These are phyloP conservation scores for Delitschia confertaspora DNA, from an alignment of 495 filamentous ascomycete species.

Conservation along the genomic window DNA sequence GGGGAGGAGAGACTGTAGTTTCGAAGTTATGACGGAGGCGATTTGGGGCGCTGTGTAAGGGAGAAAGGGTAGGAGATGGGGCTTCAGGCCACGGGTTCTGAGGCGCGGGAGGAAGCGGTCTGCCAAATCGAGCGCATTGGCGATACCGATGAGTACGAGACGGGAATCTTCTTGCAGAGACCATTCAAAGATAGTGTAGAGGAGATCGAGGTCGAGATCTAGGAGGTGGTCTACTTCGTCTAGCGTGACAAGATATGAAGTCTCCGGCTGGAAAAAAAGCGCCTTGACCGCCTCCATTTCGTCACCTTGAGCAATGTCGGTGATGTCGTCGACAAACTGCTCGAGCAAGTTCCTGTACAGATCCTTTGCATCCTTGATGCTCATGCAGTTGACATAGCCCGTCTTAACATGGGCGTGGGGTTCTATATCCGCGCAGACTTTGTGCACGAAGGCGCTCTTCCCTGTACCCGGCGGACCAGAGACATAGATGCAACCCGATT, in stretches of 20 bases:
- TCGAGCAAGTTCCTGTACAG: conserved; percentile 67
- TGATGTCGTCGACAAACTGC: conserved; percentile 50
- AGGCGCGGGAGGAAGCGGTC: conserved; percentile 90
- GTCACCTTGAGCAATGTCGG: conserved; percentile 47
- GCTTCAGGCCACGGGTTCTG: conserved; percentile 84
- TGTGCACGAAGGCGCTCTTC: conserved; percentile 84
- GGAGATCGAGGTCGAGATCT: conserved; percentile 69
- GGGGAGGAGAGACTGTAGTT: conserved; percentile 62
- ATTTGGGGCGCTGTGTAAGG: conserved; percentile 91
- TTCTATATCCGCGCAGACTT: conserved; percentile 57
- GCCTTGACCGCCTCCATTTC: conserved; percentile 47
- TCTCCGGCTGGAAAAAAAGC: conserved; percentile 55
- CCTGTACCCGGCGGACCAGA: conserved; percentile 94
- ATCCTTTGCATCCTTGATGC: conserved; percentile 74
- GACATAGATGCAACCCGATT: conserved; percentile 85
- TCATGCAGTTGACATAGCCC: conserved; percentile 91
- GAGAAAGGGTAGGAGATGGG: conserved; percentile 80
- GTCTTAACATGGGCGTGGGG: conserved; percentile 40
- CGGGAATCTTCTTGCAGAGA: conserved; percentile 68
- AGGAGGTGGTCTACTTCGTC: conserved; percentile 95
- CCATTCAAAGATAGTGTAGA: conserved; percentile 92
- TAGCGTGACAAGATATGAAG: conserved; percentile 65
- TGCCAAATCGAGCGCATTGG: conserved; percentile 91
- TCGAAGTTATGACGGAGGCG: conserved; percentile 71
- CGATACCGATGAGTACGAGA: conserved; percentile 82